Evolutionary conservation across 2,329 filamentous ascomycete genomes (phyloP), one percentile per base, ranked within the genome.

Genomic region (Volutella citrinella): DNA sequence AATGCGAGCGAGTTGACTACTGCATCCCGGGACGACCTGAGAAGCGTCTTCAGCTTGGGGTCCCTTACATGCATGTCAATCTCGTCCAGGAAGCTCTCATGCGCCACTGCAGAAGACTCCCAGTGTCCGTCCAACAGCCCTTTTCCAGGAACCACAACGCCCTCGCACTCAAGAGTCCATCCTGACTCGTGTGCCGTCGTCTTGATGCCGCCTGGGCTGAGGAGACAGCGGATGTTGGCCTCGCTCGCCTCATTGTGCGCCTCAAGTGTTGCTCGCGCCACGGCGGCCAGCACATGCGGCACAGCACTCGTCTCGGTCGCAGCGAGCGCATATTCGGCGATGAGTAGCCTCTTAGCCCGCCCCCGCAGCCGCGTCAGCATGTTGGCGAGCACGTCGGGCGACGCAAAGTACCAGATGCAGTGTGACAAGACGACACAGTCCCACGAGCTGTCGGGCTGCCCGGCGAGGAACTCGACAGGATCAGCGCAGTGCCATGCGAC

Each of bases 401-500:
- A 61, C 12, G 57, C 44, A 45, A 79, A 77, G 49, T 78, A 79
- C 68, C 69, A 79, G 18, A 74, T 59, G 43, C 62, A 68, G 51
- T 78, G 74, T 13, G 59, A 59, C 21, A 78, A 58, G 4, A 78
- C 66, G 3, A 65, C 61, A 15, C 59, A 63, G 40, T 74, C 68
- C 54, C 65, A 75, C 5, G 30, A 34, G 32, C 35, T 42, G 38
- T 44, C 36, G n/a, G n/a, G n/a, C n/a, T n/a, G n/a, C n/a, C n/a
- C n/a, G 9, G 46, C 32, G 16, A 70, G 52, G 28, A 65, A 36
- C 9, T 56, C 53, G 5, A 58, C 38, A 1, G 64, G 60, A 6
- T 59, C 45, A 9, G 55, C 52, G 28, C 61, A 60, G 37, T 68
- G 55, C 58, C 69, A 78, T 3, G 59, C 54, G 16, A 76, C 66